Base-by-base conservation (phyloP, 345 rosid genomes). In the Turnera subulata region DNA sequence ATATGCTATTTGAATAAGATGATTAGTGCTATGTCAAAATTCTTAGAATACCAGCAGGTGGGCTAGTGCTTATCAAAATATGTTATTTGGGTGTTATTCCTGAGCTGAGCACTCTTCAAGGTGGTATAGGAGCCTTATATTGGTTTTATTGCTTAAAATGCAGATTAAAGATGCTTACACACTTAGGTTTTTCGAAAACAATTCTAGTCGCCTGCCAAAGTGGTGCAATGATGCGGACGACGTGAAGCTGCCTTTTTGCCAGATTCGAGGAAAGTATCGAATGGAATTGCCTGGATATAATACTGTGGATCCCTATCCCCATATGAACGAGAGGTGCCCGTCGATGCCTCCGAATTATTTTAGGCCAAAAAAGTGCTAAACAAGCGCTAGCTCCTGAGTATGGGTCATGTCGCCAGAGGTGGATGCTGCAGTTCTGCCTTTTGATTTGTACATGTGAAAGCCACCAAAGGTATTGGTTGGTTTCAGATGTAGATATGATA, bases 281-380 rank as follows among this genome's bases (percentile, higher is more conserved):
- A 93, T 93, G 97, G 99, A 93, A 59, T 79, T 93, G 62, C 99
- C 96, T 0, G 97, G 65, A 53, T 93, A 82, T 74, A 93, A 93
- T 70, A 67, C 92, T 35, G 46, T 87, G 77, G 96, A 84, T 54
- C 95, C 85, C 17, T 89, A 93, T 67, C 90, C 91, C 4, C 94
- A 82, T 65, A 93, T 93, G 97, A 84, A 87, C 40, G 92, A 90
- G 69, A 76, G 67, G 70, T 93, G 99, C 62, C 96, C 97, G 4
- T 82, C 97, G 11, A 71, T 89, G 61, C 96, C 97, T 47, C 97
- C 99, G 19, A 80, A 84, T 50, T 93, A 93, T 76, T 64, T 22
- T 19, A 80, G 95, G 73, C 71, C 87, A 24, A 63, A 58, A 44
- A 80, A 78, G 59, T 93, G 99, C 76, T 87, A 72, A 86, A 57